Conservation (phyloP, 1,139 yeast species). For the Williopsis jadinii region DNA sequence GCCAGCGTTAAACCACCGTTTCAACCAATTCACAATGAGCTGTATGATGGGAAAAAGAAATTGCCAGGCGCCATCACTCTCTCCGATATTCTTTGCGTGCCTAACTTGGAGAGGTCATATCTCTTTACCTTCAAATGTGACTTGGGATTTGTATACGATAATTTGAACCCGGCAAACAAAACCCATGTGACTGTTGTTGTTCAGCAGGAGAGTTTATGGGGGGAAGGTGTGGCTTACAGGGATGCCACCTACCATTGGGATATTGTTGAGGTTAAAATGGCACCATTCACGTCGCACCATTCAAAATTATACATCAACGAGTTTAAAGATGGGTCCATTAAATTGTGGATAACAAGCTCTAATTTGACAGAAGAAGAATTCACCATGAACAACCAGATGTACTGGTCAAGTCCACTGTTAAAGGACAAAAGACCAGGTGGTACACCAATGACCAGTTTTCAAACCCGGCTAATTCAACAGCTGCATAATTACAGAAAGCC, state of each 20-base stretch:
- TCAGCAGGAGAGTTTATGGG: slow-evolving; percentile 12
- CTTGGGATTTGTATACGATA: slow-evolving; percentile 22
- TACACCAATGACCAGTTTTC: slow-evolving; percentile 23
- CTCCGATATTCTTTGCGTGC: slow-evolving; percentile 22
- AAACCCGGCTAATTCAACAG: slow-evolving; percentile 37
- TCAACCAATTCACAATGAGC: slow-evolving; percentile 24
- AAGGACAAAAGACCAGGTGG: neutral
- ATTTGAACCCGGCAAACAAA: slow-evolving; percentile 11
- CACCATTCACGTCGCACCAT: slow-evolving; percentile 45
- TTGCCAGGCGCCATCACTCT: slow-evolving; percentile 20
- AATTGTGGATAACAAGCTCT: slow-evolving; percentile 52
- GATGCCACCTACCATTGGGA: too few relatives aligned
- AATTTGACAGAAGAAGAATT: slow-evolving; percentile 52
- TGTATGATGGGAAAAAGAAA: slow-evolving; percentile 19
- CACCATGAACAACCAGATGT: slow-evolving; percentile 52
- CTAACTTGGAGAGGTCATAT: slow-evolving; percentile 16
- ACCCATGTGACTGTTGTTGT: slow-evolving; percentile 22
- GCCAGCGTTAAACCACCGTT: slow-evolving; percentile 16
- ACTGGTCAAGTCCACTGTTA: slow-evolving; percentile 53
- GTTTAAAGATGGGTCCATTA: slow-evolving; percentile 35
- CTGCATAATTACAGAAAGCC: slow-evolving; percentile 34
- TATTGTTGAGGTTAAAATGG: slow-evolving; percentile 23
- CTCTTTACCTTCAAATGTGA: slow-evolving; percentile 30
- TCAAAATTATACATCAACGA: slow-evolving; percentile 60
- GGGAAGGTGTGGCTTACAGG: too few relatives aligned